Evolutionary conservation across 148 eudicot species (phyloP).

Genomic region (Polygonum maritimum): DNA sequence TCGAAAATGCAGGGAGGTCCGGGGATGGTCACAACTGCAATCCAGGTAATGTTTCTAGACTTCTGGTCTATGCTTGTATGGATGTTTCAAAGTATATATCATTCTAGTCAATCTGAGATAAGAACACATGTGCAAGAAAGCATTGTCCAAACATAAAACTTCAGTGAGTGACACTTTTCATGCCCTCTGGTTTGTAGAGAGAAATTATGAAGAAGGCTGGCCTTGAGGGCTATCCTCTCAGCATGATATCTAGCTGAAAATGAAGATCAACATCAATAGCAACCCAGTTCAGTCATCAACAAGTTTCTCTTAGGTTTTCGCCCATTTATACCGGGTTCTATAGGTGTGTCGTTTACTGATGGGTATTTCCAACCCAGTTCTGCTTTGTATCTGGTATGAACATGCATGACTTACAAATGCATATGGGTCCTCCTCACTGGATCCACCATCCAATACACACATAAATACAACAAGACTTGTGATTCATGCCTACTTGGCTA

Average conservation of each 20-base stretch:
- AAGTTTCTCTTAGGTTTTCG: no score
- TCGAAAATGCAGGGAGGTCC: slow-evolving; percentile 42
- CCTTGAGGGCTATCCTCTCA: slow-evolving; percentile 33
- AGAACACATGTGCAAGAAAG: background rate
- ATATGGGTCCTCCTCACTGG: no score
- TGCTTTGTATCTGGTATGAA: no score
- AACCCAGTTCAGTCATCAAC: no score
- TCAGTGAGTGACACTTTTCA: background rate
- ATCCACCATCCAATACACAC: background rate
- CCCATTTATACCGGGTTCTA: no score
- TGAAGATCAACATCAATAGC: background rate
- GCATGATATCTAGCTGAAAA: slow-evolving; percentile 7
- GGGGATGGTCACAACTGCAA: slow-evolving; percentile 48
- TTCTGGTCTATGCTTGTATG: background rate
- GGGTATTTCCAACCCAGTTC: no score
- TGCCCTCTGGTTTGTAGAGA: slow-evolving; percentile 29
- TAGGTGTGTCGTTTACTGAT: no score
- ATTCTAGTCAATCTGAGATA: background rate
- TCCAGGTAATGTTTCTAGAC: slow-evolving; percentile 41
- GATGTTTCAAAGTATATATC: background rate
- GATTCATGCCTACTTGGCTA: background rate
- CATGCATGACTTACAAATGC: no score
- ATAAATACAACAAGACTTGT: background rate
- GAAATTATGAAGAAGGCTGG: slow-evolving; percentile 41
- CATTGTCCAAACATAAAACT: background rate